Conservation (phyloP, 768 basidiomycete genomes). For the Symmetrospora coprosmae region DNA sequence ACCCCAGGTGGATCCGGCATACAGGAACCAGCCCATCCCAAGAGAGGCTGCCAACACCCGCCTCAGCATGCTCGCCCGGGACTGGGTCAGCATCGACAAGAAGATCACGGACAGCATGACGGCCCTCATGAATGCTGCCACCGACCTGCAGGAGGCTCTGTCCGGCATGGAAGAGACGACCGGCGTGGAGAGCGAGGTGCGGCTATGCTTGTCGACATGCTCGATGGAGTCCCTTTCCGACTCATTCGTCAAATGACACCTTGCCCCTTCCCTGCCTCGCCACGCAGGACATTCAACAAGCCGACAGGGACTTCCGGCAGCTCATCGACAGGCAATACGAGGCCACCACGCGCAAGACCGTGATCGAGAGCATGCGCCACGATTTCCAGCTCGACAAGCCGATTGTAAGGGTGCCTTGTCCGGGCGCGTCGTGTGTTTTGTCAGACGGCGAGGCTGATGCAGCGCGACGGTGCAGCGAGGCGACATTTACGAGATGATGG, state of each 20-base stretch:
- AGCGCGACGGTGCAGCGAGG: no score
- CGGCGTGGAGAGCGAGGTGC: not conserved
- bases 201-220: not conserved
- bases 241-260: no score
- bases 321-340: slow-evolving; percentile 14
- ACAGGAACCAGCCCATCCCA: not conserved
- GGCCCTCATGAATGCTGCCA: not conserved
- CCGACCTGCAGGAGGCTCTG: not conserved
- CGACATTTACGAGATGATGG: not conserved
- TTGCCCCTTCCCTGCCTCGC: no score
- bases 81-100: not conserved
- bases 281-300: not conserved
- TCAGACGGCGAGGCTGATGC: not conserved
- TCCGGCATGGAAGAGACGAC: not conserved
- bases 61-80: not conserved
- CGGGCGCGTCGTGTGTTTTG: not conserved
- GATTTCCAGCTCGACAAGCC: not conserved
- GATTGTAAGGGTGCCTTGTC: not conserved
- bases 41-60: not conserved
- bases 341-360: not conserved
- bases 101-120: not conserved
- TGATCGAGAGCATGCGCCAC: not conserved
- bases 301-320: slow-evolving; percentile 2
- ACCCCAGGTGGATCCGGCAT: not conserved
- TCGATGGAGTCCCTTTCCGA: not conserved